phyloP scores from a whole-genome alignment of 225 moss, liverwort and hornwort species.

The Sphagnum contortum region DNA sequence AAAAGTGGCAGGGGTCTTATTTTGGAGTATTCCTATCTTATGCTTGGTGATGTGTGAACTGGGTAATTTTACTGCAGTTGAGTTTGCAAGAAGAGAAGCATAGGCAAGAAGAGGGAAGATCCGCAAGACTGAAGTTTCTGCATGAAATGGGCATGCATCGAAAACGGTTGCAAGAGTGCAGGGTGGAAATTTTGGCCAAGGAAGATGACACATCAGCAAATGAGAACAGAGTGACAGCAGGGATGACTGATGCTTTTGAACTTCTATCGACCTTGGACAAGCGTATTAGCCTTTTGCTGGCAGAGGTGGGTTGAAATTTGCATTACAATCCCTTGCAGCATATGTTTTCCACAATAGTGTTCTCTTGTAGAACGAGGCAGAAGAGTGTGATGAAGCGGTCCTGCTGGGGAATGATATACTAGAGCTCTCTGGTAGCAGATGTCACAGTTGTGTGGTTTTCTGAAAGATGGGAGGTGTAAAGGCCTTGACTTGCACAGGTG shows the following conservation, averaged over 20 bases:
- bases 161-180: slow-evolving; percentile 40
- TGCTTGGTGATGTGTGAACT: too few relatives aligned
- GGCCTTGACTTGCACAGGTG: too few relatives aligned
- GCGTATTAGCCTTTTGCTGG: slow-evolving; percentile 86
- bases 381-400: background rate
- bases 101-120: slow-evolving; percentile 14
- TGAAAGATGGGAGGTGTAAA: too few relatives aligned
- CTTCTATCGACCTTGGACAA: slow-evolving; percentile 76
- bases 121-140: slow-evolving; percentile 23
- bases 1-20: background rate
- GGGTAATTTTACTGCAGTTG: slow-evolving; percentile 17
- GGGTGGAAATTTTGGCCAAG: slow-evolving; percentile 35
- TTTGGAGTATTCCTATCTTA: too few relatives aligned
- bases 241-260: slow-evolving; percentile 51
- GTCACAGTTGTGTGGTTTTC: background rate
- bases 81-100: slow-evolving; percentile 33
- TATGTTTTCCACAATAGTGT: background rate
- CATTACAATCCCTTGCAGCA: background rate
- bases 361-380: background rate
- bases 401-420: too few relatives aligned
- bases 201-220: slow-evolving; percentile 28
- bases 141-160: slow-evolving; percentile 28
- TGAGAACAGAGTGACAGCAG: slow-evolving; percentile 23
- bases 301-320: slow-evolving; percentile 41
- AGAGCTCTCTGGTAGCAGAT: background rate